These are phyloP conservation scores for Ziziphus jujuba DNA, from an alignment of 306 rosid genomes.

Conservation along the genomic window DNA sequence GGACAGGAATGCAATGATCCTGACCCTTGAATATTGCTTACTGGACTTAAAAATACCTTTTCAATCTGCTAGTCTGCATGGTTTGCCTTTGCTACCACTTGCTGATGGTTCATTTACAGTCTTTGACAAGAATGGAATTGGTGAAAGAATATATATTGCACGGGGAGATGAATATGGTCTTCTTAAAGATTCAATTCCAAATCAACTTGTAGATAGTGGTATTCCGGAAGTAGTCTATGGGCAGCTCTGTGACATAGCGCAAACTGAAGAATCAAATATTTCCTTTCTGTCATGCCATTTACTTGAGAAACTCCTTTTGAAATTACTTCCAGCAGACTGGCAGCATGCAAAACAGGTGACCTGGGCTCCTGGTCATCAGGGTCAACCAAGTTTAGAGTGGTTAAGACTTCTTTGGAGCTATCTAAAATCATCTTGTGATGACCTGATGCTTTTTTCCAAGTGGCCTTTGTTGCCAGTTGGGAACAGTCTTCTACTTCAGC, in stretches of 20 bases:
- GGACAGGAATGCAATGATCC: conserved; percentile 74
- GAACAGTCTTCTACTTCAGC: conserved; percentile 61
- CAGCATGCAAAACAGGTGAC: conserved; percentile 74
- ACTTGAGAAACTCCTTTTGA: conserved; percentile 85
- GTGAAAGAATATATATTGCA: conserved; percentile 88
- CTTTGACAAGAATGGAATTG: conserved; percentile 68
- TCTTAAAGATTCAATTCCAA: conserved; percentile 82
- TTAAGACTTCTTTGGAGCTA: conserved; percentile 85
- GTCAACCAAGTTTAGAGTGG: conserved; percentile 95
- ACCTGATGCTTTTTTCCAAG: conserved; percentile 72
- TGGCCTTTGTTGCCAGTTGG: conserved; percentile 97
- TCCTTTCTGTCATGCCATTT: conserved; percentile 78
- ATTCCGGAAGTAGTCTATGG: conserved; percentile 71
- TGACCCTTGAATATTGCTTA: conserved; percentile 92
- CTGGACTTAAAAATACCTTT: conserved; percentile 68
- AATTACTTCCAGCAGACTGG: conserved; percentile 90
- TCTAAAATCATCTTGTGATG: conserved; percentile 75
- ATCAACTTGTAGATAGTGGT: conserved; percentile 61
- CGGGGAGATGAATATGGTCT: conserved; percentile 84
- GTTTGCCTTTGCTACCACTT: conserved; percentile 87
- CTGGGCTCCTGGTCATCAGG: conserved; percentile 81
- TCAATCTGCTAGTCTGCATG: conserved; percentile 62
- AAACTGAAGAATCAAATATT: conserved; percentile 63
- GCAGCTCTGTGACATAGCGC: conserved; percentile 75
- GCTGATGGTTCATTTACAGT: conserved; percentile 80